Percentiles rank a stretch among this genome's conserved stretches.
phyloP scores from a whole-genome alignment of 352 stramenopile genomes.

The Phytophthora podocarpi region DNA sequence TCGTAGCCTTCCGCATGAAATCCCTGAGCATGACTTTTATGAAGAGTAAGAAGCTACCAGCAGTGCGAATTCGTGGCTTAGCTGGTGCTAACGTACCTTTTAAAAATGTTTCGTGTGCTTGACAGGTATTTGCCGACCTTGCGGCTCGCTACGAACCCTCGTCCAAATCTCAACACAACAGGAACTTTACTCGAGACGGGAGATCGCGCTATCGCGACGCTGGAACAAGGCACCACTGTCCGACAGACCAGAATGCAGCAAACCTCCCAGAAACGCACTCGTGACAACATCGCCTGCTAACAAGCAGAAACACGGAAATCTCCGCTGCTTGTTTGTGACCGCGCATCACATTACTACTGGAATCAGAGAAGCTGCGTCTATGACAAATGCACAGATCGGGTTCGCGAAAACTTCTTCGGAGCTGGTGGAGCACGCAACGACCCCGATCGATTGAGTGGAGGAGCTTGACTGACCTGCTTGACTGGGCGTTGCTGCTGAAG shows the following conservation, averaged over 20 bases:
- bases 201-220: slow-evolving; percentile 4
- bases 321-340: neutral
- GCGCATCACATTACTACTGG: neutral
- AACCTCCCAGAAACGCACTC: neutral
- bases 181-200: neutral
- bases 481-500: neutral
- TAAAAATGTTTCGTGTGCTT: neutral
- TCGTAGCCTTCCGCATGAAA: slow-evolving; percentile 23
- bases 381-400: slow-evolving; percentile 6
- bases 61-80: neutral
- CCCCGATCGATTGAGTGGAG: slow-evolving; percentile 17
- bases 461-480: neutral
- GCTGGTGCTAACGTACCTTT: slow-evolving; percentile 1
- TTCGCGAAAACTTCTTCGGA: slow-evolving; percentile 21
- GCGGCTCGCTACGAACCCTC: neutral
- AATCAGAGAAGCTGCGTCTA: too few relatives aligned
- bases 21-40: slow-evolving; percentile 72
- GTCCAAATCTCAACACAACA: slow-evolving; percentile 5
- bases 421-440: slow-evolving; percentile 17
- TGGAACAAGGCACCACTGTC: neutral
- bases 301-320: neutral
- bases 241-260: neutral
- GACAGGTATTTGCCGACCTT: slow-evolving; percentile 6
- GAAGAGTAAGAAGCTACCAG: slow-evolving; percentile 33
- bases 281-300: neutral